Evolutionary conservation across 345 rosid genomes (phyloP).

Genomic region (Sonneratia caseolaris): DNA sequence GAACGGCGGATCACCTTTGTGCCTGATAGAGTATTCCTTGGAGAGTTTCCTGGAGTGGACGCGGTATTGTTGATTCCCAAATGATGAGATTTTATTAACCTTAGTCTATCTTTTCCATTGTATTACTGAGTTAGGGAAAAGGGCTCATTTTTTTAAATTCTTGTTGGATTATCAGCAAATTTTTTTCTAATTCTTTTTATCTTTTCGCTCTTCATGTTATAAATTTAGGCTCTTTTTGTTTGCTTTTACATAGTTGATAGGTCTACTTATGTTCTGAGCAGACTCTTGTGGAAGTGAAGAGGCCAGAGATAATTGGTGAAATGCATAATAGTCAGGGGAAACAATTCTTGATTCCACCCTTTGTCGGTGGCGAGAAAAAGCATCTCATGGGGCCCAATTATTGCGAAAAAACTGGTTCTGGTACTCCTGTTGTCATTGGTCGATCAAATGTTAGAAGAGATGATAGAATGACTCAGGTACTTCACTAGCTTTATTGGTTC

Average conservation of each 20-base stretch:
- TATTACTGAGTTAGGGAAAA: neutral
- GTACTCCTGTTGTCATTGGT: neutral
- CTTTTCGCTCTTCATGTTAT: neutral
- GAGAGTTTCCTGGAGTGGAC: neutral
- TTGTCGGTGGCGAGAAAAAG: constrained; percentile 1
- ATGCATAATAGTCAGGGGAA: constrained; percentile 4
- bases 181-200: neutral
- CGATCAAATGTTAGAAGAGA: neutral
- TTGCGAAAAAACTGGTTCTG: neutral
- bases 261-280: neutral
- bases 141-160: neutral
- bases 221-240: neutral
- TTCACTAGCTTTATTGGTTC: neutral
- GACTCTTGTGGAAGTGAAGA: constrained; percentile 4
- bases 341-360: neutral
- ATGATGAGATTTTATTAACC: neutral
- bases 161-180: neutral
- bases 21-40: neutral
- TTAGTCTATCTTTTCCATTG: neutral
- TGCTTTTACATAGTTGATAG: neutral
- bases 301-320: neutral
- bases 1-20: neutral
- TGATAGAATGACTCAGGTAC: neutral
- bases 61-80: neutral
- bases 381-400: neutral